phyloP scores from a whole-genome alignment of 768 basidiomycete genomes.

The Mycena galericulata region DNA sequence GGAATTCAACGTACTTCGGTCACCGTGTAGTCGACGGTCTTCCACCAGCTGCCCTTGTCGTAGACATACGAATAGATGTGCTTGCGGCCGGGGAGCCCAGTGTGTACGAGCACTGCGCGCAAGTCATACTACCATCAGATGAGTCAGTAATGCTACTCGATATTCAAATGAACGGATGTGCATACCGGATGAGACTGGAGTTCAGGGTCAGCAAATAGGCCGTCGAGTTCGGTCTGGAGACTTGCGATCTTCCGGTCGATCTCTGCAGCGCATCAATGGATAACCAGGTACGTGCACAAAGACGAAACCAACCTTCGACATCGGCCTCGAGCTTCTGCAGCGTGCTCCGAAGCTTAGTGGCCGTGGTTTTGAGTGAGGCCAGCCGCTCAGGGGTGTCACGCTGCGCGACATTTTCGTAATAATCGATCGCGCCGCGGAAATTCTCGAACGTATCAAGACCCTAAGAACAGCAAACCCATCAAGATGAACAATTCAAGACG shows the following conservation, averaged over 20 bases:
- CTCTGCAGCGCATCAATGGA: constrained; percentile 48
- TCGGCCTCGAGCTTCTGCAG: constrained; percentile 64
- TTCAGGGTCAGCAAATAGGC: constrained; percentile 72
- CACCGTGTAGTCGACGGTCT: constrained; percentile 77
- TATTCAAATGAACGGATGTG: no score
- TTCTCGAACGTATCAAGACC: constrained; percentile 72
- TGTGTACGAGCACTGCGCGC: constrained; percentile 81
- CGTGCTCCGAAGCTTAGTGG: constrained; percentile 63
- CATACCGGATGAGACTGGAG: constrained; percentile 70
- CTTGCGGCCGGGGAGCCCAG: constrained; percentile 80
- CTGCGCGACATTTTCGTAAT: constrained; percentile 77
- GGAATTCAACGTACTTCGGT: constrained; percentile 60
- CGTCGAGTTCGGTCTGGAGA: constrained; percentile 57
- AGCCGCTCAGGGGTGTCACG: constrained; percentile 58
- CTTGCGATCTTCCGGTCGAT: constrained; percentile 62
- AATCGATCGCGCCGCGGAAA: constrained; percentile 71
- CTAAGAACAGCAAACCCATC: constrained; percentile 54
- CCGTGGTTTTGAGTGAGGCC: constrained; percentile 54
- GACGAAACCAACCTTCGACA: constrained; percentile 63
- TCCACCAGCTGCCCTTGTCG: constrained; percentile 80
- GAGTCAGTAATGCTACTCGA: not conserved
- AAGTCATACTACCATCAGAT: constrained; percentile 75
- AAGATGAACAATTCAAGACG: not conserved
- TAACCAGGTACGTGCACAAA: no score
- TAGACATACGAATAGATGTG: constrained; percentile 85